Conservation (phyloP, 2,329 filamentous ascomycete genomes). For the Xylariaceae sp. region DNA sequence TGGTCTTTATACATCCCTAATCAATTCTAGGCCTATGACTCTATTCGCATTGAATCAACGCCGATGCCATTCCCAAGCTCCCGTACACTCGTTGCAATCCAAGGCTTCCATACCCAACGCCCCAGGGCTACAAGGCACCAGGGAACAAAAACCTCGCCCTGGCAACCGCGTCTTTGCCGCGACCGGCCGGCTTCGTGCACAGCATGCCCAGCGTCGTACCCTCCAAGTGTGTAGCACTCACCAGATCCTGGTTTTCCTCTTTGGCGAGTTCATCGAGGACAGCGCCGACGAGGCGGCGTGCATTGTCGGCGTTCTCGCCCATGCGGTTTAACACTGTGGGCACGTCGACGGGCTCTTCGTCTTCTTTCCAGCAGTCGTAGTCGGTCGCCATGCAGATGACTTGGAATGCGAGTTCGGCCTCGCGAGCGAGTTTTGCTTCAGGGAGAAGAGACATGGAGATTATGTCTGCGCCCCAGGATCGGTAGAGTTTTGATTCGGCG, state of each 20-base stretch:
- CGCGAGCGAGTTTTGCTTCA: conserved; percentile 91
- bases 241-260: conserved; percentile 65
- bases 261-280: conserved; percentile 83
- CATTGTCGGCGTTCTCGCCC: conserved; percentile 87
- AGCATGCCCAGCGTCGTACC: conserved; percentile 70
- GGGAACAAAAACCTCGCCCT: conserved; percentile 86
- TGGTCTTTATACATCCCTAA: no score
- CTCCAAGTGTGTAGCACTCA: conserved; percentile 76
- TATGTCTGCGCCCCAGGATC: conserved; percentile 84
- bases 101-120: neutral
- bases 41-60: no score
- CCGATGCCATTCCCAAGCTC: no score
- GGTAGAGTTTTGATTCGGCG: conserved; percentile 93
- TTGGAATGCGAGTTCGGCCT: conserved; percentile 95
- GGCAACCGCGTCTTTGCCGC: conserved; percentile 69
- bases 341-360: conserved; percentile 66
- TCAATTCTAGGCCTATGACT: no score
- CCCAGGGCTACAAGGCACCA: conserved; percentile 54
- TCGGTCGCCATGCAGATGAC: conserved; percentile 99
- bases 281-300: conserved; percentile 75
- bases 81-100: neutral
- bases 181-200: conserved; percentile 76
- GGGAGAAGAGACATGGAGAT: conserved; percentile 98
- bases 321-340: conserved; percentile 97
- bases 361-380: conserved; percentile 97